Evolutionary conservation across 495 filamentous ascomycete genomes (phyloP), one percentile per base, ranked within the genome.

Genomic region (Tuber aestivum): DNA sequence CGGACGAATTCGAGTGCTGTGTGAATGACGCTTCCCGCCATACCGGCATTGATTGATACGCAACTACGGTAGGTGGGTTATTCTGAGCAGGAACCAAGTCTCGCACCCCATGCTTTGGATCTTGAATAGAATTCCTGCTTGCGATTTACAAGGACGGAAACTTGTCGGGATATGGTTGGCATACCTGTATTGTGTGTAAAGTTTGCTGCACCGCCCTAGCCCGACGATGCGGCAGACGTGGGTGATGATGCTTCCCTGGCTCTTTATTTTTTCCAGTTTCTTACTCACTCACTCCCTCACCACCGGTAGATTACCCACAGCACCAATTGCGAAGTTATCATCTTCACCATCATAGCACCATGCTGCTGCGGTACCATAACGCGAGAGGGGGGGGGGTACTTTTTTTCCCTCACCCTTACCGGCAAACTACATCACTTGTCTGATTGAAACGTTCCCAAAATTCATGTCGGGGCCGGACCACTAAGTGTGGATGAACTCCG

Each of bases 101-200:
- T 35, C 56, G 14, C n/a, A 20, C 56, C 56, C 27, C 56, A 65
- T 18, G 27, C 56, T 65, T 35, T 18, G 56, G 56, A 35, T 35
- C 56, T 18, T 65, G 27, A 61, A 65, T 27, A 18, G 56, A 27
- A 65, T 65, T 18, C 27, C 32, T 35, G 12, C 56, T 65, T 65
- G 12, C 56, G 56, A 35, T 65, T 65, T 2, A 65, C 32, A 35
- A 35, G 56, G 56, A 65, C 56, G 35, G 56, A 65, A 65, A 65
- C 56, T 65, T 65, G 56, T 65, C 56, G 56, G 27, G 56, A 12
- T 65, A 65, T 65, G 56, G 56, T 65, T 65, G 56, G 56, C 20
- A 65, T 65, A 56, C 23, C 2, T 1, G 48, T 56, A 4, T 65
- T 61, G 50, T 61, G 50, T 27, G 23, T n/a, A n/a, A 35, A 35